Evolutionary conservation across 2,329 filamentous ascomycete species (phyloP), one percentile per base, ranked within the genome.

Genomic region (Colletotrichum neosansevieriae): DNA sequence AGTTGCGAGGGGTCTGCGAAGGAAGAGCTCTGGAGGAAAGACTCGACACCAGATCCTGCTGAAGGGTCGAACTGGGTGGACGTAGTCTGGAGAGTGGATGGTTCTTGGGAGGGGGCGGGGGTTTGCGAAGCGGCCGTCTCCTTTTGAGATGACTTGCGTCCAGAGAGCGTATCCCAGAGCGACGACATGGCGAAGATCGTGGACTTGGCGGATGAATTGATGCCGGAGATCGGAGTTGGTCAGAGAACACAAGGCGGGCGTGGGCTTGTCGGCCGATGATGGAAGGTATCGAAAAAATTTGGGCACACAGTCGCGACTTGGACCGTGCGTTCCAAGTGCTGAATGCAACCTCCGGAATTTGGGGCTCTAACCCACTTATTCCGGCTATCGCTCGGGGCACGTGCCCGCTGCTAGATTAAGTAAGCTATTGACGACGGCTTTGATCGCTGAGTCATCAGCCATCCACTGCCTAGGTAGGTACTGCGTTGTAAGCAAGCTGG

Each of bases 1-100:
- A 99, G 86, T 79, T 92, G 88, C 71, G 94, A 90, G 10, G 95
- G 93, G 81, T 99, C 96, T 79, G 94, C 89, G 74, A 96, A 91
- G 63, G 90, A 81, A 67, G 92, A 90, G 75, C 85, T 88, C 76
- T 89, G 90, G 68, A 98, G 89, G 82, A 99, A 98, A 64, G 93
- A 91, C 76, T 93, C 91, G 75, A 96, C 92, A 81, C 95, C 94
- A 80, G 92, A 90, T 61, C 89, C 89, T 75, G 90, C 86, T 73
- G 88, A 85, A 47, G 93, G 89, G 79, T 94, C 90, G 81, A 93
- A 94, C 72, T 85, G 79, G 62, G 85, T 80, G 64, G 88, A 80
- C 69, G 85, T 80, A 66, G 88, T 81, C 66, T 82, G 81, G 79
- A 87, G 86, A 74, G 82, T 75, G 73, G 85, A 82, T 69, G 85